Evolutionary conservation across 768 basidiomycete genomes (phyloP), one percentile per base, ranked within the genome.

Genomic region (Paxillus ammoniavirescens): DNA sequence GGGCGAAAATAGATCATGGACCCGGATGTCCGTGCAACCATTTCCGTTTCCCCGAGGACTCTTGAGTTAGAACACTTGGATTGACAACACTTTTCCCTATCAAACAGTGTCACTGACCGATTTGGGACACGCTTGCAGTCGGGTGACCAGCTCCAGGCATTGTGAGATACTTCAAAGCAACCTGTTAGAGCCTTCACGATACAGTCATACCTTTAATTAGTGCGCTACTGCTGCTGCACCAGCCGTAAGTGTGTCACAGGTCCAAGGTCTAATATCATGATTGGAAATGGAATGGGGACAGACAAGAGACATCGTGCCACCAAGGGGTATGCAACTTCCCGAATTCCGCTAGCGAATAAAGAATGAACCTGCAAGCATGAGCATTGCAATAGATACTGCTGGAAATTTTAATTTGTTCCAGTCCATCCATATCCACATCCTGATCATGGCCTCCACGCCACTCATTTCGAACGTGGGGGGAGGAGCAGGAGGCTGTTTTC

Each of bases 361-460:
- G 43, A 45, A 31, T 10, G 7, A 45, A 30, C 23, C 43, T n/a
- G 26, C 43, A 13, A 45, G 23, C 17, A 33, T 17, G 23, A 37
- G 43, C 33, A 33, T 13, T 18, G 10, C 46, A 41, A 40, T 33
- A 41, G 18, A 48, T 43, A 57, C 41, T 5, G 15, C 28, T 33
- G 31, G 40, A 17, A 47, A 17, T n/a, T 53, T 21, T 10, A 49
- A 15, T 26, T 45, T 47, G 4, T 37, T 26, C 58, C 58, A 60
- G 28, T 59, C 57, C 18, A 66, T 2, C 79, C 80, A 82, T 26
- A 73, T 18, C 77, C 79, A 83, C 79, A 83, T 77, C 61, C 65
- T 63, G 21, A 75, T 21, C 4, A 82, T 37, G 8, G 73, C 72
- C 14, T 62, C 66, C 14, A 79, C 26, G n/a, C 71, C 72, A 21